Evolutionary conservation across 2,329 filamentous ascomycete species (phyloP).

Genomic region (Aspergillus sp.): DNA sequence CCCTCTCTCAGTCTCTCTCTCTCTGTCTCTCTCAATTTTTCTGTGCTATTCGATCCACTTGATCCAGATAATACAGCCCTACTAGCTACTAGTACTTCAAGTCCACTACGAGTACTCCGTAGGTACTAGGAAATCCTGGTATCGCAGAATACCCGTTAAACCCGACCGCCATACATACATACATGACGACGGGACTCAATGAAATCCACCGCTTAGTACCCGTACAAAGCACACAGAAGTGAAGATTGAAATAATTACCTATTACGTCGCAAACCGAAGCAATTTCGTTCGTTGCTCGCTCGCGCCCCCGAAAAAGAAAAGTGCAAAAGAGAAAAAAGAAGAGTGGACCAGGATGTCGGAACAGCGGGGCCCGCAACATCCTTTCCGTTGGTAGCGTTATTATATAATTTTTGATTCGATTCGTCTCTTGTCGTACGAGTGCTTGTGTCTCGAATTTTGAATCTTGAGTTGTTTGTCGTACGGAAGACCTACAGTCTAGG

Average conservation of each 20-base stretch:
- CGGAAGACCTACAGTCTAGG: neutral
- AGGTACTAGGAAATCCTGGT: neutral
- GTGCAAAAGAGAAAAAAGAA: neutral
- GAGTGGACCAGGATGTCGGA: conserved; percentile 16
- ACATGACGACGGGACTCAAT: no score
- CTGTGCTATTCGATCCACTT: conserved; percentile 8
- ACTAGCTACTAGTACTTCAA: neutral
- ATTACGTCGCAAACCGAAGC: conserved; percentile 1
- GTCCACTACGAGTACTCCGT: no score
- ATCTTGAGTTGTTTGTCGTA: no score
- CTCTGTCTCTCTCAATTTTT: neutral
- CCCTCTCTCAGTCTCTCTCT: neutral
- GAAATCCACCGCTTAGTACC: neutral
- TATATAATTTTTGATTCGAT: neutral
- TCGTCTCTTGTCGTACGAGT: neutral
- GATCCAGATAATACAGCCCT: neutral
- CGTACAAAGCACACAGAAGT: no score
- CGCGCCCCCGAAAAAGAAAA: neutral
- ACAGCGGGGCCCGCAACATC: conserved; percentile 16
- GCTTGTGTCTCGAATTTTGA: neutral
- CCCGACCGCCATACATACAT: conserved; percentile 7
- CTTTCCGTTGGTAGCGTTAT: conserved; percentile 3
- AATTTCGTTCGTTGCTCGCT: neutral
- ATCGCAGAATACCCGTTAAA: neutral
- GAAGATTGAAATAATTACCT: neutral